A percentile compares a stretch with the other conserved stretches of the same genome.
Evolutionary conservation across 2,329 filamentous ascomycete genomes (phyloP).

Genomic region (Achaetomium macrosporum): DNA sequence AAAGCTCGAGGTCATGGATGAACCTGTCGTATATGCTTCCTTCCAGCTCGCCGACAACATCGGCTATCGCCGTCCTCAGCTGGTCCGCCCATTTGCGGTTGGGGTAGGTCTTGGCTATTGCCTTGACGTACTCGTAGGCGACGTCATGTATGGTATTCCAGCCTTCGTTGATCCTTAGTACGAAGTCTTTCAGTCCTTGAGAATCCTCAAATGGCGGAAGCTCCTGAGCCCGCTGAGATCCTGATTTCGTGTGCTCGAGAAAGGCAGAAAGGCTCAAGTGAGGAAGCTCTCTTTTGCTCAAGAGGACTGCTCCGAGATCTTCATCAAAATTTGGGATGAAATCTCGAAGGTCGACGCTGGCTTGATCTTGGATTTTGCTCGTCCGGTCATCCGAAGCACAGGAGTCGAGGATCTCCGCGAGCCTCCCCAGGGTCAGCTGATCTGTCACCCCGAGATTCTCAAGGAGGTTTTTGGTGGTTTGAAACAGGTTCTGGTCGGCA

Average conservation of each 20-base stretch:
- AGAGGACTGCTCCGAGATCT: conserved; percentile 46
- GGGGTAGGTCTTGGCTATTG: conserved; percentile 46
- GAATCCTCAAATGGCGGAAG: conserved; percentile 47
- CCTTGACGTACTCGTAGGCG: conserved; percentile 52
- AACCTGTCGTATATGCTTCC: conserved; percentile 45
- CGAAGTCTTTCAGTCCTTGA: conserved; percentile 48
- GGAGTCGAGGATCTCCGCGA: conserved; percentile 48
- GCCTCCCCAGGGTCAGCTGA: conserved; percentile 37
- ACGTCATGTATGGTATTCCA: conserved; percentile 54
- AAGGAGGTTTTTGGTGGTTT: conserved; percentile 49
- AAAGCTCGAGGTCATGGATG: conserved; percentile 32
- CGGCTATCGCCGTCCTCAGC: conserved; percentile 51
- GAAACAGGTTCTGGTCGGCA: conserved; percentile 50
- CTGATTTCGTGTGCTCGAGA: conserved; percentile 56
- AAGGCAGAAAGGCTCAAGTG: conserved; percentile 54
- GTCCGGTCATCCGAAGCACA: conserved; percentile 47
- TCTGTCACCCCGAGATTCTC: conserved; percentile 51
- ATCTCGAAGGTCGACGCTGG: conserved; percentile 45
- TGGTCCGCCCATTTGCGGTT: conserved; percentile 52
- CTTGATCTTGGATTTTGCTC: conserved; percentile 40
- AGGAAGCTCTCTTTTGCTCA: conserved; percentile 48
- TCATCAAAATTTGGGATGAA: conserved; percentile 47
- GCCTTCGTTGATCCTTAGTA: conserved; percentile 40
- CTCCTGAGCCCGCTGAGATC: conserved; percentile 44
- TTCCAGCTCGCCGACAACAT: conserved; percentile 51